Evolutionary conservation across 1,284 basidiomycete species (phyloP), one percentile per base, ranked within the genome.

Genomic region (Boletus nobilissimus): DNA sequence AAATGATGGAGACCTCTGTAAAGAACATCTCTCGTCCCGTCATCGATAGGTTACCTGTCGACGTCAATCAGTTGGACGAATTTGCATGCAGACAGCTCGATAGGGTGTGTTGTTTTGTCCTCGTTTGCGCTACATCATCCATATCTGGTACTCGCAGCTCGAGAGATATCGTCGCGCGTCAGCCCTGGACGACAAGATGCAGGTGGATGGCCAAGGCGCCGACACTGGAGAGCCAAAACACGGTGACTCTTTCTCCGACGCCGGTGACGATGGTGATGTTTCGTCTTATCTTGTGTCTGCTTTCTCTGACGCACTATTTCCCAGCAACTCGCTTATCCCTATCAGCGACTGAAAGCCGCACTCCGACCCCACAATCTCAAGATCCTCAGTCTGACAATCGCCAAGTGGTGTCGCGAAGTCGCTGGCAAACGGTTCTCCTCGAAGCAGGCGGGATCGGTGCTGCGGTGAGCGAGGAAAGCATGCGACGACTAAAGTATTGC

Each of bases 381-480:
- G 79, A 75, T 73, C 75, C 69, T n/a, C 68, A 65, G 76, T 69
- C 43, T 67, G 80, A 81, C 6, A 86, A 88, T 66, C 82, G 83
- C 32, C 86, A 87, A 80, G 90, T 94, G 5, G 91, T 90, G 32
- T 92, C 90, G 77, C 89, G 95, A 39, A 94, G 94, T 82, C 88
- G 95, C 67, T 97, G 96, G 96, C 95, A 97, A 80, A 91, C 93
- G 1, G 91, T 97, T 74, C 87, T 98, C 54, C 89, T 95, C 32
- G 96, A 97, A 85, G 96, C 96, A 3, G 96, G 96, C n/a, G 97
- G 97, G 0, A 89, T 98, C 46, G 92, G 96, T 75, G 95, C 95
- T 0, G 96, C 96, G 6, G 89, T 97, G 73, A 97, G 95, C 84
- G 95, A 97, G 80, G 97, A 97, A 86, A 96, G 94, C 83, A 96